Conservation (phyloP, 1,284 basidiomycete species). For the Microbotryum lychnidis-dioicae region DNA sequence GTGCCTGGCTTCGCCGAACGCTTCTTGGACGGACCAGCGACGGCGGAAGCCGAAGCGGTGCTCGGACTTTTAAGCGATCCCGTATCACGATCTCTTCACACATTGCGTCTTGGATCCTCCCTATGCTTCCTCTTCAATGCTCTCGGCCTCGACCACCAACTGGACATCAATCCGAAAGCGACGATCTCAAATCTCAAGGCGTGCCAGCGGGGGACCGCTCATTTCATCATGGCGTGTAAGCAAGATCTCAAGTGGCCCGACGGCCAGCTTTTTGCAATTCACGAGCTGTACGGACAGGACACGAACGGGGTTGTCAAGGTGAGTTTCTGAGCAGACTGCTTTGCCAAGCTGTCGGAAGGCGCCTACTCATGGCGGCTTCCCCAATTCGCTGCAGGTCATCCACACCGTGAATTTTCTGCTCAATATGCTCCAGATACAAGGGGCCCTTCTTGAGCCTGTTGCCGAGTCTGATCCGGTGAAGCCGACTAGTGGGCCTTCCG, state of each 20-base stretch:
- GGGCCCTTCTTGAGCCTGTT: slow-evolving; percentile 47
- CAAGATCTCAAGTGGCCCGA: slow-evolving; percentile 45
- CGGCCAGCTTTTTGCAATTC: slow-evolving; percentile 53
- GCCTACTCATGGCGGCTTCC: background rate
- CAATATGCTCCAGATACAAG: slow-evolving; percentile 64
- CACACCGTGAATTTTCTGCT: slow-evolving; percentile 84
- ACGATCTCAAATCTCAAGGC: slow-evolving; percentile 69
- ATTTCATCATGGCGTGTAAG: slow-evolving; percentile 48
- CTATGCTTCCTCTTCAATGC: slow-evolving; percentile 92
- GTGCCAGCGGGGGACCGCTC: slow-evolving; percentile 50
- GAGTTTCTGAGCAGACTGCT: slow-evolving; percentile 30
- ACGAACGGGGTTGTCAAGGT: slow-evolving; percentile 95
- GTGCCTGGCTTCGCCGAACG: slow-evolving; percentile 39
- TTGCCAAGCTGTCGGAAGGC: background rate
- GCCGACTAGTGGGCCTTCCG: slow-evolving; percentile 36
- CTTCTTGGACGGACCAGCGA: slow-evolving; percentile 24
- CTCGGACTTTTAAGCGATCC: slow-evolving; percentile 37
- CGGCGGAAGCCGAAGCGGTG: slow-evolving; percentile 16
- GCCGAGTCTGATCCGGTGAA: slow-evolving; percentile 1
- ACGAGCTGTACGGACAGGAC: slow-evolving; percentile 69
- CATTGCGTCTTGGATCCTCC: slow-evolving; percentile 83
- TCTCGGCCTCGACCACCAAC: slow-evolving; percentile 51
- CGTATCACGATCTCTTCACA: slow-evolving; percentile 88
- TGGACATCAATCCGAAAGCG: slow-evolving; percentile 57
- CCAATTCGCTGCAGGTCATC: slow-evolving; percentile 55